A percentile compares a stretch with the other conserved stretches of the same genome.
Conservation (phyloP, 2,329 filamentous ascomycete species). For the Trichoderma simmonsii region DNA sequence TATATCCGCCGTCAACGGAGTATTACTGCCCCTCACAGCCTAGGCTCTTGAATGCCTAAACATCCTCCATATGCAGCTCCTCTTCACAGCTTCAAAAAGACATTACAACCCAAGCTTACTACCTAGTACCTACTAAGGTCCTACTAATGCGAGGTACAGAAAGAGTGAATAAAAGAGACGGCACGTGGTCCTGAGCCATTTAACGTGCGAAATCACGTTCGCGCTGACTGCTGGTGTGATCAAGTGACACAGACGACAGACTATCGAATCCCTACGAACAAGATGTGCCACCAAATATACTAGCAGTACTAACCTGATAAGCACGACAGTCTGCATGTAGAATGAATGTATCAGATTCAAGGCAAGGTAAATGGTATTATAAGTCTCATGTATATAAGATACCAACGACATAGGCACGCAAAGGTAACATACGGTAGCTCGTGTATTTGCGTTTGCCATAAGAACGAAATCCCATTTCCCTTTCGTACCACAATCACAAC, state of each 20-base stretch:
- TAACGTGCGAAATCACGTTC: slow-evolving; percentile 8
- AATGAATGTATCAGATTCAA: too few species aligned
- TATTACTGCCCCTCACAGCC: neutral
- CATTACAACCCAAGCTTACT: neutral
- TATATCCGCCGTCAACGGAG: neutral
- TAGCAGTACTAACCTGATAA: neutral
- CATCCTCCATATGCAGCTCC: too few species aligned
- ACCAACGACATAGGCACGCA: neutral
- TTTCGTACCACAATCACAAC: neutral
- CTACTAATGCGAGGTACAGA: neutral
- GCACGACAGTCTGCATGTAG: neutral
- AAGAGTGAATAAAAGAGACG: neutral
- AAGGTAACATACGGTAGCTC: neutral
- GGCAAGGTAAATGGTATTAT: neutral
- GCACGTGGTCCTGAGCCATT: slow-evolving; percentile 5
- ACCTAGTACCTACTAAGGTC: too few species aligned
- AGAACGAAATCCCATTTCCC: neutral
- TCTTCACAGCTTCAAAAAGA: neutral
- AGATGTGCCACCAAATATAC: neutral
- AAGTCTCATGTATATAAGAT: neutral
- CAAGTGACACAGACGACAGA: neutral
- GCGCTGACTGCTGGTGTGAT: neutral
- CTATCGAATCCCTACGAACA: neutral
- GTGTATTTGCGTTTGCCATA: slow-evolving; percentile 6
- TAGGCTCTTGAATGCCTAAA: neutral